Conservation (phyloP, 441 rosid genomes). For the Aquilaria agallochum region DNA sequence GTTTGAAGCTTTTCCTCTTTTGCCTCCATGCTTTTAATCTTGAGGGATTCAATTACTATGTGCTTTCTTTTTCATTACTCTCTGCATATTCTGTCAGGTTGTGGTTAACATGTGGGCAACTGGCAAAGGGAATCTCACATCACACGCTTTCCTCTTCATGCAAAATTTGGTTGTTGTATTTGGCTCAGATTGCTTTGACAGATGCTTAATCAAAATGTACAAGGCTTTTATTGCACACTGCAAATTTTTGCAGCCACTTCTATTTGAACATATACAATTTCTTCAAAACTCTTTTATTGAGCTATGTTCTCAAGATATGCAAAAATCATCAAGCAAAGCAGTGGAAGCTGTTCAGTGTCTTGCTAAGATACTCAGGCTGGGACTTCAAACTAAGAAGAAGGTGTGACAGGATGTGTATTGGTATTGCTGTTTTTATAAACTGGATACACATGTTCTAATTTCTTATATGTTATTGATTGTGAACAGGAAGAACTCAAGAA, state of each 20-base stretch:
- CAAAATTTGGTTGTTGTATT: slow-evolving; percentile 54
- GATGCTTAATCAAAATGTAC: slow-evolving; percentile 62
- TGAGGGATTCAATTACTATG: too few species aligned
- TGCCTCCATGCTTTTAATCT: neutral
- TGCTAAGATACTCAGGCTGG: slow-evolving; percentile 65
- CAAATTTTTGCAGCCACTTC: slow-evolving; percentile 48
- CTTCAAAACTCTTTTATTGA: slow-evolving; percentile 68
- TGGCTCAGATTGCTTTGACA: slow-evolving; percentile 54
- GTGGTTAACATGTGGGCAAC: slow-evolving; percentile 82
- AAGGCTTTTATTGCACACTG: slow-evolving; percentile 68
- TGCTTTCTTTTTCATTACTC: too few species aligned
- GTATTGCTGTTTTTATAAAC: slow-evolving; percentile 2
- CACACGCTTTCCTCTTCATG: slow-evolving; percentile 53
- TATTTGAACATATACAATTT: slow-evolving; percentile 39
- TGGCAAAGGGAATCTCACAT: slow-evolving; percentile 49
- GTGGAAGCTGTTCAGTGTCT: slow-evolving; percentile 60
- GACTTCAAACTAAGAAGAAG: slow-evolving; percentile 70
- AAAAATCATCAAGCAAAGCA: slow-evolving; percentile 61
- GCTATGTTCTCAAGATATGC: slow-evolving; percentile 79
- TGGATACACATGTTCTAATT: slow-evolving; percentile 5
- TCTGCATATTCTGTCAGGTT: slow-evolving; percentile 31
- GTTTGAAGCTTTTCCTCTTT: neutral
- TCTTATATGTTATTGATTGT: slow-evolving; percentile 17
- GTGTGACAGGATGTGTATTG: slow-evolving; percentile 25
- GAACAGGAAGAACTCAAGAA: slow-evolving; percentile 58